A percentile compares a stretch with the other conserved stretches of the same genome.
phyloP scores from a whole-genome alignment of 2,329 filamentous ascomycete species.

The Diaporthe ilicicola region DNA sequence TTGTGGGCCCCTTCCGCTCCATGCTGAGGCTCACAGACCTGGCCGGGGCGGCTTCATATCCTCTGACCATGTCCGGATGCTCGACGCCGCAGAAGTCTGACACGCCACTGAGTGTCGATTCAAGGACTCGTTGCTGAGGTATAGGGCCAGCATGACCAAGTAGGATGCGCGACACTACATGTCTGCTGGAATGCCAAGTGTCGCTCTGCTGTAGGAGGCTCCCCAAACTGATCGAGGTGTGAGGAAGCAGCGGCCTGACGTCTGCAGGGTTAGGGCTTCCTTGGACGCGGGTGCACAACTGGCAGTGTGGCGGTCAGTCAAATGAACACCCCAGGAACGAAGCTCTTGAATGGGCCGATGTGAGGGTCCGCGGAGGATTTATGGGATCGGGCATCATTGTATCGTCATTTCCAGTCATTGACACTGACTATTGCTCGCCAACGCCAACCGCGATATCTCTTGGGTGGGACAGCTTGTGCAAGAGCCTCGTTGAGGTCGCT shows the following conservation, averaged over 20 bases:
- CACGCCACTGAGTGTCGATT: too few relatives aligned
- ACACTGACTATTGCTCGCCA: background rate
- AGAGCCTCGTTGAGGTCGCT: background rate
- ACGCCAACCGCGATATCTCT: background rate
- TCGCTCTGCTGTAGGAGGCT: background rate
- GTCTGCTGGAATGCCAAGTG: background rate
- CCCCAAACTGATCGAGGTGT: background rate
- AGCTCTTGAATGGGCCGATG: background rate
- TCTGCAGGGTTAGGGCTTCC: background rate
- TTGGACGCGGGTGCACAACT: background rate
- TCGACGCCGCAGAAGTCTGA: background rate
- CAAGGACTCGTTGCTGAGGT: background rate
- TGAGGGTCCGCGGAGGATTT: background rate
- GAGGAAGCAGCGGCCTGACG: background rate
- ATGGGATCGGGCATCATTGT: background rate
- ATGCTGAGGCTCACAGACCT: too few relatives aligned
- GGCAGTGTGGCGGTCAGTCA: background rate
- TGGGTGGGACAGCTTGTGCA: background rate
- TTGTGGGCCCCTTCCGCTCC: background rate
- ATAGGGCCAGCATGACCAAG: background rate
- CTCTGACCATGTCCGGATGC: background rate
- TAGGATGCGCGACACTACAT: background rate
- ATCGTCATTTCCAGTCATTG: background rate
- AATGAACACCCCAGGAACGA: background rate
- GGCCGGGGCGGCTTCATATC: background rate